Evolutionary conservation across 352 stramenopile species (phyloP), one percentile per base, ranked within the genome.

Genomic region (Paralagenidium karlingii): DNA sequence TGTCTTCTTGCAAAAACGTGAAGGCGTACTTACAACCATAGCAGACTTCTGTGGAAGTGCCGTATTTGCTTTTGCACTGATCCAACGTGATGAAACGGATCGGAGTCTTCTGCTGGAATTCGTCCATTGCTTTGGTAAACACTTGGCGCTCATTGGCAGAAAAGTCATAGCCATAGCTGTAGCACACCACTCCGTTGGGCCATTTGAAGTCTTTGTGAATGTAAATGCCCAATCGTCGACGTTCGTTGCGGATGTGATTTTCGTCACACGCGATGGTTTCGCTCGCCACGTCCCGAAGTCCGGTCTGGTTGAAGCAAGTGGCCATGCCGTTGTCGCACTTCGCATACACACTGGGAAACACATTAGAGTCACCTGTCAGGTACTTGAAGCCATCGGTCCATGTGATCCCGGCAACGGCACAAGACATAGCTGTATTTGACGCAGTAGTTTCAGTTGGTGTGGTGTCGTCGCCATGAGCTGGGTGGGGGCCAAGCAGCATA

Each of bases 171-270:
- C 26, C 42, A 39, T 58, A 63, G 11, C 36, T 47, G 30, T 59
- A 73, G 52, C 61, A 73, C 3, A 45, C 58, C 16, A 73, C 49
- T 24, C 57, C 61, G 8, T 53, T 40, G 0, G 61, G 61, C 61
- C 61, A 73, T 46, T 58, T 51, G 45, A n/a, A n/a, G n/a, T n/a
- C n/a, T n/a, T n/a, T n/a, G n/a, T n/a, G n/a, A n/a, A n/a, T 24
- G 51, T 62, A 68, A 21, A 68, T 47, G 20, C 58, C 58, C 27
- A 68, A 51, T 16, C 47, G 53, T 22, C 58, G 53, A 22, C 58
- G 58, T 30, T 43, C 59, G 25, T 53, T 41, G 47, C 64, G 58
- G 50, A 68, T 68, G 16, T 50, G 55, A 20, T 43, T 18, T 25
- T 51, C 43, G 44, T 63, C 58, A 25, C 58, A 68, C 6, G 58